Evolutionary conservation across 129 eudicot genomes (phyloP).

Genomic region (Gnaphalium uliginosum): DNA sequence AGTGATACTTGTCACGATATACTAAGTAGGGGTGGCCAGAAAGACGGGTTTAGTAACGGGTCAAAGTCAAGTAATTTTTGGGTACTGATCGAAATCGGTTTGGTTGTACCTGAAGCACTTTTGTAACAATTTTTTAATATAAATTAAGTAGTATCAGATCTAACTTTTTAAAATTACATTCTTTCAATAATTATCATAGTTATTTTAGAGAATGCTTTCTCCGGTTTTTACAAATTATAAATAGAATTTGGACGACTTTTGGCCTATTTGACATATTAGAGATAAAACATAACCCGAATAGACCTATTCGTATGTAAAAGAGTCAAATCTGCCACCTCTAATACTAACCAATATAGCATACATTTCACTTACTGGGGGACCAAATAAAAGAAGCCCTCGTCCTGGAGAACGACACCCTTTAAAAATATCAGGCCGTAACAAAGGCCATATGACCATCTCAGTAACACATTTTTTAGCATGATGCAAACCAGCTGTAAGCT

Average conservation of each 20-base stretch:
- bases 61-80: neutral
- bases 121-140: neutral
- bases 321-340: neutral
- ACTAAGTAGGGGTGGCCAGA: neutral
- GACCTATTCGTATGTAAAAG: neutral
- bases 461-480: conserved; percentile 99
- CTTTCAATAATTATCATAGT: neutral
- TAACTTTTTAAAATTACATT: neutral
- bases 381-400: conserved; percentile 96
- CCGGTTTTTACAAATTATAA: neutral
- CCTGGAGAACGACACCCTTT: conserved; percentile 97
- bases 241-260: neutral
- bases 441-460: conserved; percentile 98
- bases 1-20: neutral
- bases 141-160: neutral
- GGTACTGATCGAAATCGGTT: neutral
- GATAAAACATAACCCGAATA: neutral
- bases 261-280: neutral
- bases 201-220: neutral
- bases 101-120: neutral
- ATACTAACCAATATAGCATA: neutral
- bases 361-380: conserved; percentile 83
- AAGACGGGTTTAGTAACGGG: neutral
- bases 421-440: conserved; percentile 94
- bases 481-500: conserved; percentile 74